Conservation (phyloP, 2,329 filamentous ascomycete species). For the Cladosporium sp. region DNA sequence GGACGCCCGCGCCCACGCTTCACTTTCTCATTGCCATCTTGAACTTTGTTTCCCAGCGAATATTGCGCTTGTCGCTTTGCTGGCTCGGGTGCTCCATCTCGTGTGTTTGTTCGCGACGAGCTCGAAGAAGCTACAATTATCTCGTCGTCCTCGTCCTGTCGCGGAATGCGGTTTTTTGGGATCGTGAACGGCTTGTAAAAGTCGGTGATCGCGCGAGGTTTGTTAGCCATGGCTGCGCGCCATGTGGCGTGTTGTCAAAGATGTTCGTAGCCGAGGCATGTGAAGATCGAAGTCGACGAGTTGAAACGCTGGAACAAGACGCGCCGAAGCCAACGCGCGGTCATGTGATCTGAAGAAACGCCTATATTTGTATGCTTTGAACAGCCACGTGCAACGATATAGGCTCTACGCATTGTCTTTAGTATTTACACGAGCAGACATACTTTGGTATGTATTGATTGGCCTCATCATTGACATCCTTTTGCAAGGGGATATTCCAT, state of each 20-base stretch:
- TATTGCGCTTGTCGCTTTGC: not conserved
- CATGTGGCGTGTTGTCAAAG: not conserved
- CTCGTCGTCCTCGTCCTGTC: constrained; percentile 20
- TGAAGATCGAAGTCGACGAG: not conserved
- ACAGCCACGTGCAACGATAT: no score
- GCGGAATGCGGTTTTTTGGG: constrained; percentile 22
- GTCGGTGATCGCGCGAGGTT: constrained; percentile 33
- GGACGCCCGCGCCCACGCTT: constrained; percentile 5
- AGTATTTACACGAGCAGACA: no score
- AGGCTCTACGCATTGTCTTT: no score
- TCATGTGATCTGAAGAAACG: not conserved
- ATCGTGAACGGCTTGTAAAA: constrained; percentile 44
- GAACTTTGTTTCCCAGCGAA: not conserved
- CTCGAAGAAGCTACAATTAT: constrained; percentile 22
- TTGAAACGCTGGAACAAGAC: not conserved
- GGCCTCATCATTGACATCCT: no score
- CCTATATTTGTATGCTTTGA: no score
- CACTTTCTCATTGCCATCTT: not conserved
- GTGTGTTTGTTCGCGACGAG: not conserved
- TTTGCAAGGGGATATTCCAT: no score
- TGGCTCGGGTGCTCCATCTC: not conserved
- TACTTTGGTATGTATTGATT: no score
- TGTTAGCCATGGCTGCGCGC: constrained; percentile 1
- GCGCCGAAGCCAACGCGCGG: not conserved
- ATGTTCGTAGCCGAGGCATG: not conserved